Percentiles rank a stretch among this genome's conserved stretches.
Conservation (phyloP, 345 rosid genomes). For the Gossypium rotundifolium region DNA sequence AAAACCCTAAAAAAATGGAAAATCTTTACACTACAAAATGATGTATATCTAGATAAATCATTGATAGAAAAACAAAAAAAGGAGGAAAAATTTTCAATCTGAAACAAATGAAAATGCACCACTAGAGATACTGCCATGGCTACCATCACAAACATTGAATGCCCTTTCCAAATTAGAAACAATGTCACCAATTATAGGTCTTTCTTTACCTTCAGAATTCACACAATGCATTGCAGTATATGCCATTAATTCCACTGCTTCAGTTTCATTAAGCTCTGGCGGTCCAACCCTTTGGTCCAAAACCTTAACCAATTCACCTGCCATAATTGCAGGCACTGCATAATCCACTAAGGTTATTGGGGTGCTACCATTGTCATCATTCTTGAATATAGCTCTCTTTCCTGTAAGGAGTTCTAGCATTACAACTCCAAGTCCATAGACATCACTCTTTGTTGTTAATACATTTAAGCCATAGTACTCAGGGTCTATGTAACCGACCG, state of each 20-base stretch:
- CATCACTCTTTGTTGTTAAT: constrained; percentile 83
- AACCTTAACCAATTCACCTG: constrained; percentile 40
- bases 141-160: constrained; percentile 48
- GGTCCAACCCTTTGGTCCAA: constrained; percentile 56
- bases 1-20: constrained; percentile 9
- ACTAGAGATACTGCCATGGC: constrained; percentile 77
- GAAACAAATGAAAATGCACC: constrained; percentile 49
- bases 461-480: constrained; percentile 81
- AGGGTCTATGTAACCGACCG: constrained; percentile 86
- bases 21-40: background rate
- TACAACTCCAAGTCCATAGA: constrained; percentile 89
- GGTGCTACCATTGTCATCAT: constrained; percentile 31
- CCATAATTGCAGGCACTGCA: constrained; percentile 51
- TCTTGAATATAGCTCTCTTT: constrained; percentile 59
- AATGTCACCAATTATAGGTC: constrained; percentile 63
- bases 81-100: constrained; percentile 24
- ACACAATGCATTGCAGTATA: constrained; percentile 77
- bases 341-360: constrained; percentile 67
- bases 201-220: constrained; percentile 57
- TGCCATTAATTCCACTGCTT: constrained; percentile 80
- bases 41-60: background rate
- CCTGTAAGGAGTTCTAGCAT: constrained; percentile 76
- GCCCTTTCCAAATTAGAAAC: constrained; percentile 75
- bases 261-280: constrained; percentile 52
- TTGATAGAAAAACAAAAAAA: background rate